Evolutionary conservation across 192 early-diverging fungal genomes (phyloP).

Genomic region (Funneliformis geosporum): DNA sequence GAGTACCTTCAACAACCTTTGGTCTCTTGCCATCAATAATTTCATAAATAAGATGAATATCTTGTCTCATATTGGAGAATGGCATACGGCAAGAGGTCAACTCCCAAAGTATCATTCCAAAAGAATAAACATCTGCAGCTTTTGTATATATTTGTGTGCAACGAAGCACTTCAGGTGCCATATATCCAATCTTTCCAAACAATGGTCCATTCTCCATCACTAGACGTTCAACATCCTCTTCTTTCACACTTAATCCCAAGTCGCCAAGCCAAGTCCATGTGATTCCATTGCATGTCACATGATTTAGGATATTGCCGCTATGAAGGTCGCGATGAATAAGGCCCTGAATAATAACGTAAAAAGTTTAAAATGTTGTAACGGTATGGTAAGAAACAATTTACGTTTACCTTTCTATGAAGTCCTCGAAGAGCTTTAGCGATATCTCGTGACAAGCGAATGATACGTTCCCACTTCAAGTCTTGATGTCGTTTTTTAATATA

Average conservation of each 20-base stretch:
- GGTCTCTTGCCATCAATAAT: conserved; percentile 39
- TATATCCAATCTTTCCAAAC: conserved; percentile 1
- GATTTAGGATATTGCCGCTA: neutral
- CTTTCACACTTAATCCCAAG: neutral
- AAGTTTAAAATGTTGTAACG: no score
- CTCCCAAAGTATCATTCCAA: conserved; percentile 20
- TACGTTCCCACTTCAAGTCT: neutral
- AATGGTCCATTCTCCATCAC: neutral
- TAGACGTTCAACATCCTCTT: neutral
- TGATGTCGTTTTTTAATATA: neutral
- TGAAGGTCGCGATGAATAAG: conserved; percentile 1
- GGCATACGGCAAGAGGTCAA: neutral
- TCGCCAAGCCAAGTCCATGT: neutral
- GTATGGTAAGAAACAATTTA: no score
- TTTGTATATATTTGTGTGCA: neutral
- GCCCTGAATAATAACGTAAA: neutral
- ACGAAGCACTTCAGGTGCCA: conserved; percentile 20
- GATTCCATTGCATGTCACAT: neutral
- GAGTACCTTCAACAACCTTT: conserved; percentile 38
- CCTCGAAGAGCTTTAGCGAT: neutral
- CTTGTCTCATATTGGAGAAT: neutral
- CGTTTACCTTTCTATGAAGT: neutral
- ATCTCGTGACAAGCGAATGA: neutral
- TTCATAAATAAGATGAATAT: neutral
- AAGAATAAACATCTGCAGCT: conserved; percentile 16